Base-by-base conservation (phyloP, 2,329 filamentous ascomycete genomes). In the Colletotrichum gigasporum region DNA sequence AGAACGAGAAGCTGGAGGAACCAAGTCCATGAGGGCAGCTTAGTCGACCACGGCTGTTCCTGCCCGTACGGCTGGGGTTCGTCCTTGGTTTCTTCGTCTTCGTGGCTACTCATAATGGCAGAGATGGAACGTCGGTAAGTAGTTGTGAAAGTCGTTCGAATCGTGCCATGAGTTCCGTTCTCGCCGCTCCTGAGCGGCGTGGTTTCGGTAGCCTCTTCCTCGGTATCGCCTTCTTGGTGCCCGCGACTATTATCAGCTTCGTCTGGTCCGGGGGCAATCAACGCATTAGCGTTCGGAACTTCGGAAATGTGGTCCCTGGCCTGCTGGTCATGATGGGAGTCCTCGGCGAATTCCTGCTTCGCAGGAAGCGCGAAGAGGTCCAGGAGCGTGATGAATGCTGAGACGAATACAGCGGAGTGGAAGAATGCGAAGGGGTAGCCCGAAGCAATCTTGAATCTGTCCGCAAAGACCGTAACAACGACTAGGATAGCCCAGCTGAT, bases 21-120 rank as follows among this genome's bases (percentile, higher is more conserved):
- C 96, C 96, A 99, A 16, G 91, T 89, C 91, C 91, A 97, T 44
- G 85, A 87, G 1, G 93, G 93, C 56, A 98, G 80, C 35, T 85
- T 85, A 4, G 86, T 86, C 53, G 93, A 97, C 96, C 96, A 99
- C 12, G 85, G 80, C 76, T 98, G 96, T 74, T 98, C 96, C 55
- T 87, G 80, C 11, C 86, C 86, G 72, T 90, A 94, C 0, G 83
- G 78, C 57, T 79, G 70, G 2, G 60, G 61, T 32, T 67, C 65
- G 67, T 68, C 67, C 58, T 68, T 72, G 7, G 77, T 77, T 71
- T 72, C 75, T 41, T 71, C 76, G 52, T 67, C 35, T 2, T 24
- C 35, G 18, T 48, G 18, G 12, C 30, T 44, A 11, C 14, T 45
- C 44, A 56, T 70, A 59, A 70, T 74, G 63, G 61, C 74, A 2